Evolutionary conservation across 108 stramenopile species (phyloP), one percentile per base, ranked within the genome.

Genomic region (Pinguiococcus pyrenoidosus): DNA sequence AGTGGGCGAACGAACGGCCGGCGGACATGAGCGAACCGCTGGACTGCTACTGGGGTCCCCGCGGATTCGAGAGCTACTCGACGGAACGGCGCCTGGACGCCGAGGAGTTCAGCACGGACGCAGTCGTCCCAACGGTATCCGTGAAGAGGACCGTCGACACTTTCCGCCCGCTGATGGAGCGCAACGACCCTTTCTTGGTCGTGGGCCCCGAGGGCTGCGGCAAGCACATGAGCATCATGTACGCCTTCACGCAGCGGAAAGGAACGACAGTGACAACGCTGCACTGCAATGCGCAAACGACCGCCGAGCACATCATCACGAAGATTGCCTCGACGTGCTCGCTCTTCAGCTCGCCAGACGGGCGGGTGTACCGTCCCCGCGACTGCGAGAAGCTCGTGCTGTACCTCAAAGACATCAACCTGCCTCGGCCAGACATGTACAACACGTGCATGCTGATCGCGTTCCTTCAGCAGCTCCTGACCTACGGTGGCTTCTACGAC

Each of bases 171-270:
- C n/a, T 63, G 46, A 43, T 75, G 30, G 33, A 64, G 46, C 68
- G 60, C 22, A 30, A 29, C 30, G 63, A 68, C 49, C 76, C 76
- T 0, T 73, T 74, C 43, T 55, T 78, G 30, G 29, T 78, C 0
- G 74, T 76, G 1, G 77, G 77, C 0, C 74, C 74, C 1, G 55
- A 63, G 34, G 77, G 77, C 24, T 76, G 74, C 48, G 77, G 77
- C 23, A 78, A 78, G 46, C 40, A 45, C 22, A 63, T 69, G 51
- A 46, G 75, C 20, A 59, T 74, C 0, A 43, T 56, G 0, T 43
- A 75, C 17, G 58, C 35, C 1, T 40, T 32, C 3, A 33, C 29
- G 4, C 24, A 37, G 24, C 25, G 53, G 28, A 17, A 42, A 12
- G 58, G 51, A 6, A 51, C 67, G 1, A 25, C 36, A 1, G 43